Percentiles rank a stretch among this genome's conserved stretches.
These are phyloP conservation scores for Tilletia walkeri DNA, from an alignment of 1,284 basidiomycete genomes.

Conservation along the genomic window DNA sequence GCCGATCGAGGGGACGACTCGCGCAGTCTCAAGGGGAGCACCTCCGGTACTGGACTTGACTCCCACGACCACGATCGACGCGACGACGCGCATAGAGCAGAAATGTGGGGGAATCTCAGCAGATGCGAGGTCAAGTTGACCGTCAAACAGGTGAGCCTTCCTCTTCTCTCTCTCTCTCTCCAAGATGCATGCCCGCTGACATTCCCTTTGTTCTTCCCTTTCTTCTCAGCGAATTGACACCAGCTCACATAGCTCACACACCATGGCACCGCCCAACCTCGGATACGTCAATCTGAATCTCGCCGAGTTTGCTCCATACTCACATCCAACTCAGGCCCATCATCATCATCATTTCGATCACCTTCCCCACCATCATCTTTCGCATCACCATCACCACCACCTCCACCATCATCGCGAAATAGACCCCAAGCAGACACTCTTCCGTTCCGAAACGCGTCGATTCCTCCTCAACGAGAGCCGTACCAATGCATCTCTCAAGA, in stretches of 20 bases:
- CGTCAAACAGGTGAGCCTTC: constrained; percentile 36
- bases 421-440: constrained; percentile 18
- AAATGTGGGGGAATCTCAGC: constrained; percentile 38
- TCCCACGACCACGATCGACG: neutral
- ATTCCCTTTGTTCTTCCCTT: neutral
- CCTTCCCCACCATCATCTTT: constrained; percentile 34
- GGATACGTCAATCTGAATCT: constrained; percentile 71
- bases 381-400: constrained; percentile 32
- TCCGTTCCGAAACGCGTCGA: constrained; percentile 63
- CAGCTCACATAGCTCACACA: constrained; percentile 23
- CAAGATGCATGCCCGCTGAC: neutral
- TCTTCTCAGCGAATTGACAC: constrained; percentile 26
- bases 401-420: constrained; percentile 26
- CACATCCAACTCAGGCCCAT: constrained; percentile 49
- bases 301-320: constrained; percentile 70
- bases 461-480: constrained; percentile 73
- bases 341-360: constrained; percentile 31
- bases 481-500: constrained; percentile 72
- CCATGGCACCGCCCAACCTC: constrained; percentile 56
- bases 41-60: neutral
- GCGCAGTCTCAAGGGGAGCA: neutral
- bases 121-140: constrained; percentile 39
- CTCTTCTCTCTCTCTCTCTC: constrained; percentile 2
- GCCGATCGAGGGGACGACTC: constrained; percentile 8
- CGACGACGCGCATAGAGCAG: neutral